Evolutionary conservation across 2,329 filamentous ascomycete species (phyloP).

Genomic region (Decorospora gaudefroyi): DNA sequence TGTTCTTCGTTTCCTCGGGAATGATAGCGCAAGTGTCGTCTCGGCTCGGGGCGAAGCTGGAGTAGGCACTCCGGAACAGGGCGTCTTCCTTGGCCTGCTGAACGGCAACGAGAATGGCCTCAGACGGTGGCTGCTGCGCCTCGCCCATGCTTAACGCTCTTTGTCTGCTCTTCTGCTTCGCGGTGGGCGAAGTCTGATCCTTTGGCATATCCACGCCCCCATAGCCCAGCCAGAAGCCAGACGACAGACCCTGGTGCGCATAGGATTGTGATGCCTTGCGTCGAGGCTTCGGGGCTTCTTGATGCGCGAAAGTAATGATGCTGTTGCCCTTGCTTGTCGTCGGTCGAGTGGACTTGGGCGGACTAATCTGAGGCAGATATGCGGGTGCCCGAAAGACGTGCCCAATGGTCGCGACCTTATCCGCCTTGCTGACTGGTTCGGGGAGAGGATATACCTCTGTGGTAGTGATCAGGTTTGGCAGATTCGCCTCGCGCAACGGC

Average conservation of each 20-base stretch:
- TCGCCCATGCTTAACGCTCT: slow-evolving; percentile 69
- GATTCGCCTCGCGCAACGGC: slow-evolving; percentile 64
- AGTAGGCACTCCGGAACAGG: slow-evolving; percentile 76
- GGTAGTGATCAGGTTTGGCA: slow-evolving; percentile 75
- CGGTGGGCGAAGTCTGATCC: slow-evolving; percentile 62
- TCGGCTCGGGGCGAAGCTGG: slow-evolving; percentile 75
- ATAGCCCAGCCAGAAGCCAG: slow-evolving; percentile 68
- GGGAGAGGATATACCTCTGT: slow-evolving; percentile 66
- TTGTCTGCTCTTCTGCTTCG: slow-evolving; percentile 70
- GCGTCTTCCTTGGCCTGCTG: slow-evolving; percentile 71
- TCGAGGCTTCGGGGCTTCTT: slow-evolving; percentile 57
- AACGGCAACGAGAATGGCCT: slow-evolving; percentile 46
- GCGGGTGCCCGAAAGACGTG: slow-evolving; percentile 73
- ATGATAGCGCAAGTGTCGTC: slow-evolving; percentile 74
- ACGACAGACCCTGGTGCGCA: slow-evolving; percentile 66
- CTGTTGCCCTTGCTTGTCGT: slow-evolving; percentile 63
- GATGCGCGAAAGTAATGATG: slow-evolving; percentile 56
- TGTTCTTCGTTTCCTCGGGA: slow-evolving; percentile 67
- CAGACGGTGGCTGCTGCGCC: slow-evolving; percentile 58
- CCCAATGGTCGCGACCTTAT: slow-evolving; percentile 67
- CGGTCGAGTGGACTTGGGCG: slow-evolving; percentile 72
- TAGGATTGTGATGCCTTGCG: slow-evolving; percentile 59
- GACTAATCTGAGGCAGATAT: slow-evolving; percentile 66
- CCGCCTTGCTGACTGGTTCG: slow-evolving; percentile 51
- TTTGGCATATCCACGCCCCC: slow-evolving; percentile 51